Evolutionary conservation across 2,329 filamentous ascomycete genomes (phyloP).

Genomic region (Aspergillus udagawae): DNA sequence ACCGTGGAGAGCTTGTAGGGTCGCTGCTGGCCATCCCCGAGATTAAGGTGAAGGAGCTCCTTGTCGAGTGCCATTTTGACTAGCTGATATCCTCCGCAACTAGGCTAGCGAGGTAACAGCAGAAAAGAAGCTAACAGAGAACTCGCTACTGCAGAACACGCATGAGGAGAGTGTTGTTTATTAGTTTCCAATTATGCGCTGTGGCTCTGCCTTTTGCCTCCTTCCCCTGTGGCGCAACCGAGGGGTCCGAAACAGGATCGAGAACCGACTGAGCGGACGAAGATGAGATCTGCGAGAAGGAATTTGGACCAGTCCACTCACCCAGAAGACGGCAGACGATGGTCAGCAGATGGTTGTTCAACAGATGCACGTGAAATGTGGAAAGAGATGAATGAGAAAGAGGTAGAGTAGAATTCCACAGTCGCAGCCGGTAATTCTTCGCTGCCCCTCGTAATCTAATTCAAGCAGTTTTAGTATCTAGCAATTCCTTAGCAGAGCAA

Average conservation of each 20-base stretch:
- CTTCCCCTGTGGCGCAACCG: neutral
- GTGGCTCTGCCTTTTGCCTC: neutral
- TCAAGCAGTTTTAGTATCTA: neutral
- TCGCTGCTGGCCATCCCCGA: slow-evolving; percentile 13
- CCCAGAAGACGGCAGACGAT: neutral
- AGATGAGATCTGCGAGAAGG: neutral
- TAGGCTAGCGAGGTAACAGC: neutral
- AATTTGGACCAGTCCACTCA: neutral
- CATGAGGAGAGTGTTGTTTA: neutral
- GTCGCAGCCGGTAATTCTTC: neutral
- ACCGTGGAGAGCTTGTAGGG: slow-evolving; percentile 17
- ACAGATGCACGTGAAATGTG: neutral
- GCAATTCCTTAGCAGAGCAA: too few species aligned
- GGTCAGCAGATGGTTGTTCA: neutral
- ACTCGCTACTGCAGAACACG: neutral
- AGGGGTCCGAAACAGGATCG: neutral
- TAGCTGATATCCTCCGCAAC: neutral
- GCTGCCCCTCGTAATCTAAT: neutral
- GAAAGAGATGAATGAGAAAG: neutral
- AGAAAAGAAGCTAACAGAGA: neutral
- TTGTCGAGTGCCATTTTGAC: slow-evolving; percentile 17
- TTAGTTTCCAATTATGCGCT: neutral
- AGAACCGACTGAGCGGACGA: neutral
- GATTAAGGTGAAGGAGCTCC: slow-evolving; percentile 20
- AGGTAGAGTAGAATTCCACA: neutral